Base-by-base conservation (phyloP, 176 grass and related monocot species). In the Oryza coarctata region DNA sequence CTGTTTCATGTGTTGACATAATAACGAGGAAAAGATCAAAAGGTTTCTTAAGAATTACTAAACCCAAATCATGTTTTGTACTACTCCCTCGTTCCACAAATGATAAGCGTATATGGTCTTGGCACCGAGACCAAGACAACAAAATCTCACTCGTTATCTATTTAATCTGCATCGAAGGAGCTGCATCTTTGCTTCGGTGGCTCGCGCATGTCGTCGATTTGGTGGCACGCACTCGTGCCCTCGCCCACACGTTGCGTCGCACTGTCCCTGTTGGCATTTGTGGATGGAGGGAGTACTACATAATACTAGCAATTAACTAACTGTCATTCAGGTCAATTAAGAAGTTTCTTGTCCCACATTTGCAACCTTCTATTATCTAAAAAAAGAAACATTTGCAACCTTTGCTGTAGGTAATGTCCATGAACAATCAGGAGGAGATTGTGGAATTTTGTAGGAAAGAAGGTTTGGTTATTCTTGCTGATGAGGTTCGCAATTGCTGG, bases 381-480 rank as follows among this genome's bases (percentile, higher is more conserved):
- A 1, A 39, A 39, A 39, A 39, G 7, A 39, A 36, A 67, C 1
- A 38, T 69, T 30, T 89, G 14, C 12, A 82, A 74, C 39, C 29
- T 50, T 58, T 74, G 18, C 26, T 65, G 25, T 63, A 96, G 93
- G 83, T 93, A 71, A 36, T 96, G 0, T 76, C 86, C 40, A 41
- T 88, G 18, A 79, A 76, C 63, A 96, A 87, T 63, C 93, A 93
- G 73, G 87, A 84, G 62, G 85, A 93, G 61, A 93, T 96, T 79
- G 77, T 91, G 9, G 83, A 96, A 43, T 91, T 90, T 63, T 96
- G 93, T 63, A 74, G 83, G 64, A 96, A 92, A 62, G 93, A 95
- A 89, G 88, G 90, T 32, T 60, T 96, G 26, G 90, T 96, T 76
- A 63, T 96, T 80, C 83, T 96, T 71, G 93, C 88, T 22, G 93